Evolutionary conservation across 2,329 filamentous ascomycete genomes (phyloP), one percentile per base, ranked within the genome.

Genomic region (Ilyonectria mors-panacis): DNA sequence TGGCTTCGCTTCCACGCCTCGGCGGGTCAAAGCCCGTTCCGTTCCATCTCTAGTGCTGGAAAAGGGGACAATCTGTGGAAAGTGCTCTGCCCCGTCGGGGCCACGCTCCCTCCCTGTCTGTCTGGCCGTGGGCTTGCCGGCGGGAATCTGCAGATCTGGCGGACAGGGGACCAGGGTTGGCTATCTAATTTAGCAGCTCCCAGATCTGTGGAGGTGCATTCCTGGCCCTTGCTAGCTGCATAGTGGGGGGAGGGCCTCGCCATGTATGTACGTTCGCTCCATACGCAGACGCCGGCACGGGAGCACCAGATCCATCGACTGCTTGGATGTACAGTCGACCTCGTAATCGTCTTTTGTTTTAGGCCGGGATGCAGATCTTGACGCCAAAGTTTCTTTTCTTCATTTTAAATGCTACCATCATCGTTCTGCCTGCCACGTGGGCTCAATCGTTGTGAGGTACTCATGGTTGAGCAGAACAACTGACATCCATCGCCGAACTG

Each of bases 401-500:
- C 8, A 19, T 53, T 5, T 17, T 12, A 13, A 19, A 7, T 53
- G n/a, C n/a, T 21, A n/a, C 7, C 8, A 5, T n/a, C 28, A 51
- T 51, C 17, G 26, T 50, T 48, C 23, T 59, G 50, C 37, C 26
- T 10, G 45, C 48, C 35, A 57, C 53, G 37, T 62, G 47, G 58
- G 26, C 15, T 23, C 39, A 64, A 51, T 30, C 37, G 45, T n/a
- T 42, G 28, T 12, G 26, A 53, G 47, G 45, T 35, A 19, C 21
- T 37, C 19, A 26, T 45, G 35, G 54, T 21, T 59, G 35, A 30
- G 48, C 6, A 39, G 42, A 53, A 54, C n/a, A 61, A 44, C n/a
- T 21, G 56, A 51, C 13, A 60, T 51, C 39, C 60, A 73, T 71
- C 73, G 73, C 74, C 74, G 74, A 76, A 76, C 74, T 76, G 69